These are phyloP conservation scores for Schizonepeta tenuifolia DNA, from an alignment of 257 asterid genomes.

Conservation along the genomic window DNA sequence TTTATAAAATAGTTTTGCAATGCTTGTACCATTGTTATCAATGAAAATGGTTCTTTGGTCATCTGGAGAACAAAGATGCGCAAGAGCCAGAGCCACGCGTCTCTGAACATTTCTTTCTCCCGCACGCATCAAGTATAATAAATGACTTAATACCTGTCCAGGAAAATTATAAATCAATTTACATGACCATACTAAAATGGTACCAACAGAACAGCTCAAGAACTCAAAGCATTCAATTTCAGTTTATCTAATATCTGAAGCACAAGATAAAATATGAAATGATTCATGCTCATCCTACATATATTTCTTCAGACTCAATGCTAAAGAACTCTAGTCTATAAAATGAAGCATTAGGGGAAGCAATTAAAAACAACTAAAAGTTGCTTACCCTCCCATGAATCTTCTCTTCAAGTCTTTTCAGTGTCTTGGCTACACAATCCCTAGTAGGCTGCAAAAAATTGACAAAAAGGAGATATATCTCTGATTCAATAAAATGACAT, in stretches of 20 bases:
- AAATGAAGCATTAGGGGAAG: slow-evolving; percentile 19
- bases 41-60: slow-evolving; percentile 81
- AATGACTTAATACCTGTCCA: slow-evolving; percentile 81
- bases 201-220: slow-evolving; percentile 18
- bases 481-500: slow-evolving; percentile 3
- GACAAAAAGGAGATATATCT: slow-evolving; percentile 8
- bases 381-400: slow-evolving; percentile 93
- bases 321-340: neutral
- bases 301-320: slow-evolving; percentile 18
- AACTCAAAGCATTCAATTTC: neutral
- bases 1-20: slow-evolving; percentile 15
- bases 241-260: neutral
- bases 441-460: slow-evolving; percentile 86
- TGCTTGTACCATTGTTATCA: slow-evolving; percentile 68
- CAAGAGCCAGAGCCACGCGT: slow-evolving; percentile 92
- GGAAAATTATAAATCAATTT: slow-evolving; percentile 23
- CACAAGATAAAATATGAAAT: neutral
- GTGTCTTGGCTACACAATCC: slow-evolving; percentile 97
- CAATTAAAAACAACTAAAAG: slow-evolving; percentile 20
- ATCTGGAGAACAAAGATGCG: slow-evolving; percentile 91
- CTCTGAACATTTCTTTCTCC: slow-evolving; percentile 76
- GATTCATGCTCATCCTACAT: slow-evolving; percentile 21
- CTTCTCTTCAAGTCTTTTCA: slow-evolving; percentile 96
- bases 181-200: slow-evolving; percentile 20
- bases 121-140: slow-evolving; percentile 84